Base-by-base conservation (phyloP, 345 rosid species). In the Psidium friedrichsthalianum region DNA sequence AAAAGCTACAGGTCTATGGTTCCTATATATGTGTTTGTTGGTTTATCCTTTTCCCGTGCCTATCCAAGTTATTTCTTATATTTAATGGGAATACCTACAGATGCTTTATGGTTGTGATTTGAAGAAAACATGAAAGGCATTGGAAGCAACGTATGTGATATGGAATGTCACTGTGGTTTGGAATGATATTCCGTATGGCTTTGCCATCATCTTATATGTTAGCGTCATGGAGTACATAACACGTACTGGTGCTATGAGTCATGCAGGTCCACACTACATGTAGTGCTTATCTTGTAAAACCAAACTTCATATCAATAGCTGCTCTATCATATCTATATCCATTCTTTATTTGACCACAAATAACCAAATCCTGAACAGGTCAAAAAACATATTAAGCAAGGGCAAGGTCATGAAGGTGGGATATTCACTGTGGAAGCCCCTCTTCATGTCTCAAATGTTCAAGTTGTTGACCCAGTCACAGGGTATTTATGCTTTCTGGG, bases 401-500 rank as follows among this genome's bases (percentile, higher is more conserved):
- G 98, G 27, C 96, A 94, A 86, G 95, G 94, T 61, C 98, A 98
- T 61, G 98, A 94, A 92, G 99, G 99, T 87, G 99, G 99, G 32
- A 98, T 98, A 83, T 96, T 98, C 87, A 88, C 99, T 0, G 95
- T 98, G 22, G 99, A 98, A 89, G 99, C 99, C 82, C 99, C 98
- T 82, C 92, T 98, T 82, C 99, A 98, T 88, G 98, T 92, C 83
- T 98, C 99, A 54, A 96, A 96, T 89, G 97, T 96, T 86, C 99
- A 96, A 93, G 94, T 98, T 89, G 40, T 98, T 87, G 99, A 98
- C 85, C 99, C 99, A 25, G 90, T 92, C 74, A 98, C 99, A 32
- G 98, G 97, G 99, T 98, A 93, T 49, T 24, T 51, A 6, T 16
- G 11, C 52, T 57, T 51, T 59, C n/a, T 58, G 25, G 40, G 6